Conservation (phyloP, 208 protist genomes). For the Blastocrithidia nonstop region DNA sequence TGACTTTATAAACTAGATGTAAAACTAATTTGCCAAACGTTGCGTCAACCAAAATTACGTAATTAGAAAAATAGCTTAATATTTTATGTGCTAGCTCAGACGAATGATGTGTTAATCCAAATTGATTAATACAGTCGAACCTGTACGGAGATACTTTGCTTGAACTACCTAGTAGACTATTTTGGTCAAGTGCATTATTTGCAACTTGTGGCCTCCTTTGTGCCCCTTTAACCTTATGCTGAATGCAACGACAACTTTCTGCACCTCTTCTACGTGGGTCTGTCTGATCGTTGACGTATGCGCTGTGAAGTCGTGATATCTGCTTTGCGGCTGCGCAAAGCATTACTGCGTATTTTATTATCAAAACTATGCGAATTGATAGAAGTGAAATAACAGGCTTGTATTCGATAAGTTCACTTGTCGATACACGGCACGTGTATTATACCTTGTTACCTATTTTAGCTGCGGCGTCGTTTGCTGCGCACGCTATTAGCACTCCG, state of each 20-base stretch:
- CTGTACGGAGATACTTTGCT: slow-evolving; percentile 13
- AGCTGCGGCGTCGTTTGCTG: slow-evolving; percentile 15
- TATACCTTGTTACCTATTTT: slow-evolving; percentile 36
- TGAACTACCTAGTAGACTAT: slow-evolving; percentile 25
- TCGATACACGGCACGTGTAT: slow-evolving; percentile 60
- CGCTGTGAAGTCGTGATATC: slow-evolving; percentile 22
- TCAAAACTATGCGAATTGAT: background rate
- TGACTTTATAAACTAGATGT: too few species aligned
- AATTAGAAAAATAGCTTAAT: too few species aligned
- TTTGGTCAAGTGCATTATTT: slow-evolving; percentile 36
- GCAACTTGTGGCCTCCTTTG: slow-evolving; percentile 17
- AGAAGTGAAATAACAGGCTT: background rate
- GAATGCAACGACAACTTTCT: slow-evolving; percentile 51
- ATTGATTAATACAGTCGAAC: slow-evolving; percentile 50
- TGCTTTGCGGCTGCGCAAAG: slow-evolving; percentile 25
- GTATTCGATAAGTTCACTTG: slow-evolving; percentile 6
- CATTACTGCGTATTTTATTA: background rate
- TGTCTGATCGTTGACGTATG: slow-evolving; percentile 53
- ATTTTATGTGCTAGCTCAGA: too few species aligned
- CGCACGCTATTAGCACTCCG: slow-evolving; percentile 31
- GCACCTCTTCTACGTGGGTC: slow-evolving; percentile 52
- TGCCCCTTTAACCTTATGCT: slow-evolving; percentile 48
- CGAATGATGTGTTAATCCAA: too few species aligned
- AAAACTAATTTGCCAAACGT: too few species aligned
- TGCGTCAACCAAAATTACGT: too few species aligned